Percentiles rank a stretch among this genome's conserved stretches.
These are phyloP conservation scores for Eudorina sp. DNA, from an alignment of 139 green algal species.

Conservation along the genomic window DNA sequence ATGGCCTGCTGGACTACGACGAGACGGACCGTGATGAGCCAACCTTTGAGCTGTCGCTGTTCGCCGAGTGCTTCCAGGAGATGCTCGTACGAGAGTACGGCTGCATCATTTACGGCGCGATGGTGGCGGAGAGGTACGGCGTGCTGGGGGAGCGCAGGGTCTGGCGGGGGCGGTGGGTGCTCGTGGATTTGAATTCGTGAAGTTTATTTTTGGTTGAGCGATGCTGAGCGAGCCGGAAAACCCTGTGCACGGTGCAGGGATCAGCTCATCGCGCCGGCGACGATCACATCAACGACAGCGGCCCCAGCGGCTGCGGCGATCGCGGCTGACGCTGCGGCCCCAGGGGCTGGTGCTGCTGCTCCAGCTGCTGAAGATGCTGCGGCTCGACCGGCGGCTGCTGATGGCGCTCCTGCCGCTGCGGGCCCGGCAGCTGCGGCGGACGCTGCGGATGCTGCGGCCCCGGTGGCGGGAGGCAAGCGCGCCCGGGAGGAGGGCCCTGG, in stretches of 20 bases:
- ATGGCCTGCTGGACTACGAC: constrained; percentile 89
- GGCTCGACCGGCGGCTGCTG: no score
- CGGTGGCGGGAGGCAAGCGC: constrained; percentile 26
- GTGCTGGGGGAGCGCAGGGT: no score
- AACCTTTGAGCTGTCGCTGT: constrained; percentile 82
- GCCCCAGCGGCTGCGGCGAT: background rate
- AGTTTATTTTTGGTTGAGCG: no score
- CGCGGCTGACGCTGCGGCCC: background rate
- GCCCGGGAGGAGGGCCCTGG: background rate
- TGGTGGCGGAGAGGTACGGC: constrained; percentile 53
- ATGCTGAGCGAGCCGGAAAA: no score
- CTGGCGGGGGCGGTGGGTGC: no score
- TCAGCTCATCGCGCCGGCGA: background rate
- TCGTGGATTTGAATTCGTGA: no score
- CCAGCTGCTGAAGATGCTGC: no score
- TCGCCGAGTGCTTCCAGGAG: constrained; percentile 82
- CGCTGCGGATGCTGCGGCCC: background rate
- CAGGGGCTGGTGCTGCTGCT: no score
- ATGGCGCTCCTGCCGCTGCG: no score
- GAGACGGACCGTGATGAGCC: constrained; percentile 72
- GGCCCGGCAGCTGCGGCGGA: background rate
- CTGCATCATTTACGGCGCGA: constrained; percentile 16
- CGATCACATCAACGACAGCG: background rate
- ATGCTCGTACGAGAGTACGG: constrained; percentile 75
- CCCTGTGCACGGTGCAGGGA: no score